Percentiles rank a stretch among this genome's conserved stretches.
Evolutionary conservation across 805 yeast genomes (phyloP).

Genomic region (Blastobotrys peoriensis): DNA sequence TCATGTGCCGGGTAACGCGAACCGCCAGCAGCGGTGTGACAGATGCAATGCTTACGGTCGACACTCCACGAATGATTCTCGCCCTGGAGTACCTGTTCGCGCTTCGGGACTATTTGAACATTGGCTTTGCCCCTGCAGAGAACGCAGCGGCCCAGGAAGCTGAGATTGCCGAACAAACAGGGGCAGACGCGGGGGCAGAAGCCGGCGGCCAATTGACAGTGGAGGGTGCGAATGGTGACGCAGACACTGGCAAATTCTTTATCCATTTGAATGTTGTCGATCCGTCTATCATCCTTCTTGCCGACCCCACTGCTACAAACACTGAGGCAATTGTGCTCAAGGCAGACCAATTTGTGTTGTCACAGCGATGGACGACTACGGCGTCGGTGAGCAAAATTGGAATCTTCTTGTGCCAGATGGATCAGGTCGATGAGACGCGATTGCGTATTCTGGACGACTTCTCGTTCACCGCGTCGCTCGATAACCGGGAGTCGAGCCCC

Average conservation of each 20-base stretch:
- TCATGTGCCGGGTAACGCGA: constrained; percentile 45
- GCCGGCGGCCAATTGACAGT: neutral
- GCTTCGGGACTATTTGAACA: constrained; percentile 55
- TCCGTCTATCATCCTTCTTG: constrained; percentile 71
- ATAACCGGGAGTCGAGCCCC: constrained; percentile 58
- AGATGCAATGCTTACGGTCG: constrained; percentile 56
- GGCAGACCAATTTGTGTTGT: constrained; percentile 66
- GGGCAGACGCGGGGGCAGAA: constrained; percentile 10
- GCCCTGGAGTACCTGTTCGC: constrained; percentile 86
- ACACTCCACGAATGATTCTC: constrained; percentile 71
- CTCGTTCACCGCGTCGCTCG: constrained; percentile 68
- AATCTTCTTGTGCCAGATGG: constrained; percentile 77
- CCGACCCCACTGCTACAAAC: constrained; percentile 61
- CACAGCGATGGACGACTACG: constrained; percentile 62
- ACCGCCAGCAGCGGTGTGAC: constrained; percentile 30
- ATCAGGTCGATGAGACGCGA: constrained; percentile 51
- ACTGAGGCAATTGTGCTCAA: constrained; percentile 90
- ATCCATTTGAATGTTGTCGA: constrained; percentile 60
- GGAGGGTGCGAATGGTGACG: constrained; percentile 12
- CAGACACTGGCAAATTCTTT: constrained; percentile 10
- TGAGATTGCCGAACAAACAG: constrained; percentile 5
- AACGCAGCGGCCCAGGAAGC: constrained; percentile 1
- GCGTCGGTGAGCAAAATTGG: constrained; percentile 75
- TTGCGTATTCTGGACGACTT: constrained; percentile 84
- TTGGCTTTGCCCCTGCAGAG: constrained; percentile 33